phyloP scores from a whole-genome alignment of 2,329 filamentous ascomycete species.

The Salinomyces thailandicus region DNA sequence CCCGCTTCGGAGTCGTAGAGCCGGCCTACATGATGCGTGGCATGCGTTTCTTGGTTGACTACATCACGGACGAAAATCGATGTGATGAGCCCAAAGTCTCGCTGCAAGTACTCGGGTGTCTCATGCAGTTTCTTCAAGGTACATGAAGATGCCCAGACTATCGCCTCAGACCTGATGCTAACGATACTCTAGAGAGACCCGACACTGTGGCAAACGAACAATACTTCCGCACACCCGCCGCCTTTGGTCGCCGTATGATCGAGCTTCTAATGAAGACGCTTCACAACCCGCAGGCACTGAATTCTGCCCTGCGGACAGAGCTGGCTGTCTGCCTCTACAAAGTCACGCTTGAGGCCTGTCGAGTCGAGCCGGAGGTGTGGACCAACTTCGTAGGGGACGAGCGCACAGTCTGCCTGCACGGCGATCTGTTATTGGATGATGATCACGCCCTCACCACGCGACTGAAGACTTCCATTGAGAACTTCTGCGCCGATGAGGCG shows the following conservation, averaged over 20 bases:
- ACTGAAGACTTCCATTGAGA: conserved; percentile 11
- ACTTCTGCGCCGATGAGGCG: conserved; percentile 15
- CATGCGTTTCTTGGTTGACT: conserved; percentile 15
- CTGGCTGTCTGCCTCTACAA: conserved; percentile 3
- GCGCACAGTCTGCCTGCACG: conserved; percentile 29
- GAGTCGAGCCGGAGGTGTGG: conserved; percentile 18
- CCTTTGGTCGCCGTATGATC: conserved; percentile 13
- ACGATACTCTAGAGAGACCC: conserved; percentile 10
- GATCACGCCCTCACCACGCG: conserved; percentile 8
- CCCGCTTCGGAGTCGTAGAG: conserved; percentile 20
- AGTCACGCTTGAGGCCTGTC: conserved; percentile 4
- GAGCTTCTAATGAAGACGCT: conserved; percentile 7
- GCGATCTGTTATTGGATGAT: conserved; percentile 14
- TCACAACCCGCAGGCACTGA: too few relatives aligned
- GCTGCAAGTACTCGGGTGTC: conserved; percentile 9
- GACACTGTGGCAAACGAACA: conserved; percentile 5
- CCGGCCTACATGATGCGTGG: conserved; percentile 19
- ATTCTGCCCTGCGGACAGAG: background rate
- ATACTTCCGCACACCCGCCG: conserved; percentile 15
- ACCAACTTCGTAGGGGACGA: conserved; percentile 10
- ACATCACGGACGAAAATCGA: conserved; percentile 15
- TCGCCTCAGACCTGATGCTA: too few relatives aligned
- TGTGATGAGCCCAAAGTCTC: conserved; percentile 6
- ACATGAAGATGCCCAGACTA: too few relatives aligned
- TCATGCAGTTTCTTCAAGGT: conserved; percentile 20